Evolutionary conservation across 2,329 filamentous ascomycete genomes (phyloP).

Genomic region (Stachybotrys elegans): DNA sequence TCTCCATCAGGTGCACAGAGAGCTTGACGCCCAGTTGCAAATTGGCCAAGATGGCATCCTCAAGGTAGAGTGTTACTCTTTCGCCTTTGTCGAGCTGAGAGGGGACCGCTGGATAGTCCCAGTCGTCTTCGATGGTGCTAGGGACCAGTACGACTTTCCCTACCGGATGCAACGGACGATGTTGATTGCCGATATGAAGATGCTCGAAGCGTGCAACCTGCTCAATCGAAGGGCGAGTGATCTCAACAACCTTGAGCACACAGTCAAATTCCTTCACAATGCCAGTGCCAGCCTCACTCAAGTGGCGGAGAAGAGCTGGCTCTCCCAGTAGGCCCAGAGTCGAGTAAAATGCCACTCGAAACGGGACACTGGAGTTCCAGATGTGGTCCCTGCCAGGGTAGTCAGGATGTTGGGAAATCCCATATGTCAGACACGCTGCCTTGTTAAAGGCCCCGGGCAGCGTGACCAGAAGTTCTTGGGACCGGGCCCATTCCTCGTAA

Average conservation of each 20-base stretch:
- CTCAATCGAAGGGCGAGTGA: slow-evolving; percentile 40
- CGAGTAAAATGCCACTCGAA: slow-evolving; percentile 36
- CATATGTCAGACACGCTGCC: slow-evolving; percentile 67
- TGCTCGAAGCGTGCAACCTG: slow-evolving; percentile 37
- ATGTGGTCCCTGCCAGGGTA: slow-evolving; percentile 19
- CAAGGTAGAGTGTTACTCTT: slow-evolving; percentile 56
- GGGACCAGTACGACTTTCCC: slow-evolving; percentile 40
- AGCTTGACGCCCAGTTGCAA: slow-evolving; percentile 64
- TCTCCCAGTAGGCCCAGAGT: slow-evolving; percentile 33
- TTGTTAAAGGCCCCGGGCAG: slow-evolving; percentile 78
- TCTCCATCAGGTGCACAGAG: slow-evolving; percentile 46
- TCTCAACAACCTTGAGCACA: slow-evolving; percentile 54
- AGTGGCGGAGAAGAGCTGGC: slow-evolving; percentile 22
- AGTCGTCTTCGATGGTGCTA: slow-evolving; percentile 42
- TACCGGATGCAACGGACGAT: slow-evolving; percentile 31
- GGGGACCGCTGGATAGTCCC: slow-evolving; percentile 27
- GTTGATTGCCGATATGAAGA: slow-evolving; percentile 27
- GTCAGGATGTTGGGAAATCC: slow-evolving; percentile 26
- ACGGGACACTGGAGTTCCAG: slow-evolving; percentile 36
- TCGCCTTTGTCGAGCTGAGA: slow-evolving; percentile 12
- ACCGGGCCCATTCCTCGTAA: slow-evolving; percentile 59
- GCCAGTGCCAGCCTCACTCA: slow-evolving; percentile 14
- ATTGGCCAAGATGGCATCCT: slow-evolving; percentile 47
- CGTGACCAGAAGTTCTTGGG: slow-evolving; percentile 41
- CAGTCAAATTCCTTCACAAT: slow-evolving; percentile 44